These are phyloP conservation scores for Austroboletus eburneus DNA, from an alignment of 768 basidiomycete genomes.

Conservation along the genomic window DNA sequence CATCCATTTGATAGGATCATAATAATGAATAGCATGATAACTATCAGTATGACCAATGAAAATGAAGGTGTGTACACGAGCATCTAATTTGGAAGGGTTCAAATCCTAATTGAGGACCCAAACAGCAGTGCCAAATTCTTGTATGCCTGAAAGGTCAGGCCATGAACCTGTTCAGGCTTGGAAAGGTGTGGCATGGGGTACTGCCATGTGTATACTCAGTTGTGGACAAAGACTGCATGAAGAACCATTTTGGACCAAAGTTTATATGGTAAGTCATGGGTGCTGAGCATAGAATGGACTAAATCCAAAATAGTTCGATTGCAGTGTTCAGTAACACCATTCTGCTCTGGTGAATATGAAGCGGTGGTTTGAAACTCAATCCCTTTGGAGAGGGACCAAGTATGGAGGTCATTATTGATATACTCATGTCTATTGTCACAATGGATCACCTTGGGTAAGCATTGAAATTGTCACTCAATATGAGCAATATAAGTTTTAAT, in stretches of 20 bases:
- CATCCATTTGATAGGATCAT: no score
- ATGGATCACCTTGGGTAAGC: constrained; percentile 8
- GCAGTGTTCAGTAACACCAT: constrained; percentile 33
- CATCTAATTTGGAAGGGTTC: not conserved
- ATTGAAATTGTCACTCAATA: not conserved
- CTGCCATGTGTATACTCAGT: constrained; percentile 4
- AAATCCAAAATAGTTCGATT: constrained; percentile 33
- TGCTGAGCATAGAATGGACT: constrained; percentile 31
- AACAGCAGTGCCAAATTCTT: constrained; percentile 15
- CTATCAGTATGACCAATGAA: not conserved
- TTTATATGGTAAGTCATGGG: not conserved
- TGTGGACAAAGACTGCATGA: constrained; percentile 29
- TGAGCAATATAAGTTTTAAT: not conserved
- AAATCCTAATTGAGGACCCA: constrained; percentile 4
- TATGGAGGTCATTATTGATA: constrained; percentile 18
- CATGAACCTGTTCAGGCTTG: constrained; percentile 14
- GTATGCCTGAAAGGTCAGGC: constrained; percentile 29
- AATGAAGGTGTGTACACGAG: not conserved
- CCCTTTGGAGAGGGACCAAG: constrained; percentile 20
- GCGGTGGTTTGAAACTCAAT: constrained; percentile 29
- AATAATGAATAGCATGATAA: no score
- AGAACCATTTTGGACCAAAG: constrained; percentile 31
- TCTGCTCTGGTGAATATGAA: constrained; percentile 37
- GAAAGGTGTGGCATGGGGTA: not conserved
- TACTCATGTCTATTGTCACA: constrained; percentile 33